Evolutionary conservation across 495 filamentous ascomycete genomes (phyloP), one percentile per base, ranked within the genome.

Genomic region (Podospora tetraspora): DNA sequence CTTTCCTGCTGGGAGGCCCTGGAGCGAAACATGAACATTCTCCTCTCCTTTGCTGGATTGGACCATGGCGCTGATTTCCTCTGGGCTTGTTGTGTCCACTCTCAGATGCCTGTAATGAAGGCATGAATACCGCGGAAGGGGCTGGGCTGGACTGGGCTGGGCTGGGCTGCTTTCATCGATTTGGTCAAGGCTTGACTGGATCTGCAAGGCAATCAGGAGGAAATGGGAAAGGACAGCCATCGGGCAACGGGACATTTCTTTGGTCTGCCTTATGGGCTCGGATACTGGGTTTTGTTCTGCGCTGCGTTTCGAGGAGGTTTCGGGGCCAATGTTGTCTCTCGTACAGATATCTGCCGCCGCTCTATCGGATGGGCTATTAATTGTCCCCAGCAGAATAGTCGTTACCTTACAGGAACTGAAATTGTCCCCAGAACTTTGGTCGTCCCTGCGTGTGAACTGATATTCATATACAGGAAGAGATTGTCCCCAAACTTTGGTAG

Each of bases 281-380:
- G 25, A 58, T 58, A 58, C 43, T 56, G 16, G 29, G 23, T 62
- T 62, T 62, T 62, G 30, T 62, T 63, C 8, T 52, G 43, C 43
- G 19, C n/a, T 52, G 43, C 16, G 43, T 52, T 52, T 52, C 43
- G 43, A 52, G 43, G 43, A n/a, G 43, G 19, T 52, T 43, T 16
- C 43, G 43, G 10, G 43, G 16, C 43, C 43, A 52, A 52, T 52
- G 19, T 52, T 52, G 43, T 52, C 43, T 43, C 37, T n/a, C 43
- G n/a, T 52, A 52, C 16, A 52, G 43, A 52, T 19, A 52, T 52
- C 43, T n/a, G 43, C 43, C 37, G 37, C 37, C 43, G 43, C 43
- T 52, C 19, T n/a, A 7, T 5, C 43, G 43, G 43, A n/a, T 52
- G 43, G 43, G 19, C 43, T n/a, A 52, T n/a, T 7, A 52, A n/a